These are phyloP conservation scores for Chaetomium sp. DNA, from an alignment of 2,329 filamentous ascomycete species.

Conservation along the genomic window DNA sequence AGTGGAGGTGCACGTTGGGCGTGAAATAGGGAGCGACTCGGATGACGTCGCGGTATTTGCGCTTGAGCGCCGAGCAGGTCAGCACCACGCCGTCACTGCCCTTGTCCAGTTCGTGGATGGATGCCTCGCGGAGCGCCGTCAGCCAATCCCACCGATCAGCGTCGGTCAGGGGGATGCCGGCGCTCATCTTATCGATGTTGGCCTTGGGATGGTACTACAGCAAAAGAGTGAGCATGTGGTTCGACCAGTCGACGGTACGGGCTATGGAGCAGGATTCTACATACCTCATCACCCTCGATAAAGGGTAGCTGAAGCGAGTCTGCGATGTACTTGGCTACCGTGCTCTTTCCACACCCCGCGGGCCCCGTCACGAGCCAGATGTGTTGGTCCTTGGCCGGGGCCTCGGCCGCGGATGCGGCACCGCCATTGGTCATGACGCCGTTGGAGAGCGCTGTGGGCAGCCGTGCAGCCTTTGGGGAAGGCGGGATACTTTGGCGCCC, in stretches of 20 bases:
- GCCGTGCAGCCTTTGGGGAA: constrained; percentile 37
- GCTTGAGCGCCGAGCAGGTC: constrained; percentile 94
- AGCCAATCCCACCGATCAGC: constrained; percentile 98
- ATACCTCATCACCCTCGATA: constrained; percentile 77
- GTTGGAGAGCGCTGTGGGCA: constrained; percentile 30
- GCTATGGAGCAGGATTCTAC: constrained; percentile 33
- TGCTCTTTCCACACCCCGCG: constrained; percentile 78
- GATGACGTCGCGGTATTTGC: constrained; percentile 94
- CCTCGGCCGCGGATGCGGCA: constrained; percentile 37
- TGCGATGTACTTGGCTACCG: constrained; percentile 68
- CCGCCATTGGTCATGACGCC: constrained; percentile 36
- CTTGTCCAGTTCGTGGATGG: constrained; percentile 56
- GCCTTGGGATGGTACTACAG: constrained; percentile 69
- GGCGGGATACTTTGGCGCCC: constrained; percentile 35
- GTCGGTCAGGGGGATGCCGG: constrained; percentile 82
- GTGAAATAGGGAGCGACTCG: constrained; percentile 77
- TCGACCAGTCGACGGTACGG: constrained; percentile 1
- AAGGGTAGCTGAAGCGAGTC: constrained; percentile 66
- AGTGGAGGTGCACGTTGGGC: constrained; percentile 77
- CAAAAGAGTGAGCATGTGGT: background rate
- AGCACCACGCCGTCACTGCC: constrained; percentile 79
- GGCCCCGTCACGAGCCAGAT: constrained; percentile 82
- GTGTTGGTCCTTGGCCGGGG: constrained; percentile 55
- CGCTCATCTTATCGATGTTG: constrained; percentile 90
- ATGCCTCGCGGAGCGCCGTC: constrained; percentile 71